Percentiles rank a stretch among this genome's conserved stretches.
These are phyloP conservation scores for Stevia rebaudiana DNA, from an alignment of 140 eudicot species.

Conservation along the genomic window DNA sequence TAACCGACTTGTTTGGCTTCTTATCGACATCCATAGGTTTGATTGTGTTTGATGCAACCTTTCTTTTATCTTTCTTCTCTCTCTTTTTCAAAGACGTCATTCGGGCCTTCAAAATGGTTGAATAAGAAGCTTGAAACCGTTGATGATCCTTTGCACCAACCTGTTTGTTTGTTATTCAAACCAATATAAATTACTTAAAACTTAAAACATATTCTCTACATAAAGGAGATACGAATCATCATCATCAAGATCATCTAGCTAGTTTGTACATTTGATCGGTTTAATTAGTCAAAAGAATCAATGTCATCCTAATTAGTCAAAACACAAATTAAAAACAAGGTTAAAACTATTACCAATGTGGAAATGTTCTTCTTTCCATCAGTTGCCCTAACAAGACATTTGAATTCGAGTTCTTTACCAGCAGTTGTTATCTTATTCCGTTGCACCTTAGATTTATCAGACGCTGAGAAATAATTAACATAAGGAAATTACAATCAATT, in stretches of 20 bases:
- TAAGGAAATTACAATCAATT: slow-evolving; percentile 8
- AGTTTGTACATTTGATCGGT: neutral
- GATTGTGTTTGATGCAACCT: slow-evolving; percentile 40
- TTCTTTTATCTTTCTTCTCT: slow-evolving; percentile 85
- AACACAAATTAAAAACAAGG: neutral
- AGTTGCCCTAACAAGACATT: slow-evolving; percentile 84
- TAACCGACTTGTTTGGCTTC: slow-evolving; percentile 9
- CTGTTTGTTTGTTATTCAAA: slow-evolving; percentile 45
- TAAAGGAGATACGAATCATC: neutral
- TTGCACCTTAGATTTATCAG: slow-evolving; percentile 63
- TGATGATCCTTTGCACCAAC: slow-evolving; percentile 91
- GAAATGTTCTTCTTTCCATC: slow-evolving; percentile 91
- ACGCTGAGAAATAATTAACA: slow-evolving; percentile 39
- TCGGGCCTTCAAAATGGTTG: slow-evolving; percentile 72
- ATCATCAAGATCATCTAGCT: neutral
- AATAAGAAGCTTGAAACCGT: slow-evolving; percentile 89
- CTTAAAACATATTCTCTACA: no score
- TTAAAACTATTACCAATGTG: slow-evolving; percentile 47
- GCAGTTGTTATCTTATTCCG: slow-evolving; percentile 56
- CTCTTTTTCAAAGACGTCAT: slow-evolving; percentile 85
- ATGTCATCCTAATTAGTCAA: neutral
- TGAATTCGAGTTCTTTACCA: slow-evolving; percentile 57
- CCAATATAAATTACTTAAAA: slow-evolving; percentile 1
- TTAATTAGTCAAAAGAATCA: neutral
- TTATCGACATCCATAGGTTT: slow-evolving; percentile 11